Base-by-base conservation (phyloP, 2,329 filamentous ascomycete genomes). In the Helotiales sp. region DNA sequence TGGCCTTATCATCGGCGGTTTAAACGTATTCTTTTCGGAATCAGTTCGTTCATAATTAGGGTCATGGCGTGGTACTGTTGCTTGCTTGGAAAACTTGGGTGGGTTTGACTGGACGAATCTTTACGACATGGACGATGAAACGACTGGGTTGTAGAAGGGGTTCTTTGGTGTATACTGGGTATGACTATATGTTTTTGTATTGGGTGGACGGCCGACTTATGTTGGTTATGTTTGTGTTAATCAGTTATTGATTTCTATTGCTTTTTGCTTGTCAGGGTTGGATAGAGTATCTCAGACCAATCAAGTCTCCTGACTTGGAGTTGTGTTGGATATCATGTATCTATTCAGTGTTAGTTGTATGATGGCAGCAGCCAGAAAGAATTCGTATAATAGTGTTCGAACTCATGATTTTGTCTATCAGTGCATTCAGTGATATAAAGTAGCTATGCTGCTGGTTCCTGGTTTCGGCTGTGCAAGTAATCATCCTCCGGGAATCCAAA, bases 101-200 rank as follows among this genome's bases (percentile, higher is more conserved):
- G 19, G 63, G 46, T 60, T 62, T 59, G 50, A 47, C 34, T 47
- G 59, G 54, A 66, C 51, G 53, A 62, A 46, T 40, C 34, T 57
- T 62, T 60, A 66, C 59, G 64, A 66, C 59, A 58, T 44, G 61
- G 55, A 66, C 52, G 64, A 66, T 44, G 52, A 59, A 58, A 66
- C 48, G 64, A 65, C 36, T 52, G 52, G 63, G 58, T 40, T 63
- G 63, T 65, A 66, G 64, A 65, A 58, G 57, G 54, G 56, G 38
- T 60, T 53, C 49, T 50, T 30, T 34, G 62, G 63, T 63, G 58
- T 63, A 67, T 47, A 63, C 58, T 61, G 59, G 63, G 48, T 30
- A 15, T 17, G 52, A 42, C 17, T 53, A 49, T 44, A 42, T 50
- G 50, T 40, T 59, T 57, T 56, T 59, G 53, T 55, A 57, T 42